A percentile compares a stretch with the other conserved stretches of the same genome.
Evolutionary conservation across 2,329 filamentous ascomycete species (phyloP).

Genomic region (Xylariaceae sp.): DNA sequence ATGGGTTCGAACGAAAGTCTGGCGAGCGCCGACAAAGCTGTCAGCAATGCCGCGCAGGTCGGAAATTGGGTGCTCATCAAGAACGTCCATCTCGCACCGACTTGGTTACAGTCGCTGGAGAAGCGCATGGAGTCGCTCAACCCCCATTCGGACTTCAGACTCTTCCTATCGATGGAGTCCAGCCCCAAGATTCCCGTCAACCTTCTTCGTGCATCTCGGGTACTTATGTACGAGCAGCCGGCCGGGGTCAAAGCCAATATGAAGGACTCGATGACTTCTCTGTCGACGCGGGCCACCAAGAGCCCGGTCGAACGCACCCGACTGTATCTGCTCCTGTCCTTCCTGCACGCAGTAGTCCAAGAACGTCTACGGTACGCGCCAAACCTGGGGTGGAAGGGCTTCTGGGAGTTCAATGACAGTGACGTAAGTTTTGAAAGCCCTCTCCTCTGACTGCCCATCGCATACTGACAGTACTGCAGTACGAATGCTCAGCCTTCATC

Average conservation of each 20-base stretch:
- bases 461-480: slow-evolving; percentile 43
- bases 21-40: slow-evolving; percentile 88
- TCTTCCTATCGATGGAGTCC: slow-evolving; percentile 97
- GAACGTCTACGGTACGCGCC: slow-evolving; percentile 92
- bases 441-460: neutral
- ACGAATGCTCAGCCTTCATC: slow-evolving; percentile 94
- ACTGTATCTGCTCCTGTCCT: slow-evolving; percentile 83
- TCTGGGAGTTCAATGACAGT: slow-evolving; percentile 99
- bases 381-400: slow-evolving; percentile 91
- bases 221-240: slow-evolving; percentile 97
- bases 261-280: slow-evolving; percentile 88
- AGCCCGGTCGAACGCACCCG: slow-evolving; percentile 85
- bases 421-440: slow-evolving; percentile 62
- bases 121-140: slow-evolving; percentile 95
- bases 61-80: slow-evolving; percentile 97
- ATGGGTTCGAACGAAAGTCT: slow-evolving; percentile 98
- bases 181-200: slow-evolving; percentile 97
- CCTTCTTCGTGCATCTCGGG: slow-evolving; percentile 81
- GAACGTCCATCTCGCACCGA: slow-evolving; percentile 93
- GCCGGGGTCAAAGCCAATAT: slow-evolving; percentile 95
- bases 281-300: slow-evolving; percentile 68
- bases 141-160: slow-evolving; percentile 82
- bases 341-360: slow-evolving; percentile 92
- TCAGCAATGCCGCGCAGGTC: slow-evolving; percentile 82
- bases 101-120: slow-evolving; percentile 94